These are phyloP conservation scores for Panicum virgatum DNA, from an alignment of 202 grass and related monocot species.

Conservation along the genomic window DNA sequence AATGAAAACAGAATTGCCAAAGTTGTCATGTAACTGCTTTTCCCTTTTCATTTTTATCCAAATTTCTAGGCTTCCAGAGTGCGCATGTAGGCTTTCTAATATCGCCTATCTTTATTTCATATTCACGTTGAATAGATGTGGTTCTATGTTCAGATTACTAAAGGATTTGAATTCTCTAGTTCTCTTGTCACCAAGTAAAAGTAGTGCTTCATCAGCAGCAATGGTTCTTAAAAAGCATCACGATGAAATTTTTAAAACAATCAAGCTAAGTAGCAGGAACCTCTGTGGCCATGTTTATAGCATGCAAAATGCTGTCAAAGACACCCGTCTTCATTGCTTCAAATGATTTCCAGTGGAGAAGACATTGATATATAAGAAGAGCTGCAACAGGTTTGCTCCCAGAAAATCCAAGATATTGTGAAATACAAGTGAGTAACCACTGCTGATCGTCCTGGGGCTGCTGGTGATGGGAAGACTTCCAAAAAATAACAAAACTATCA, in stretches of 20 bases:
- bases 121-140: conserved; percentile 4
- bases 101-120: conserved; percentile 19
- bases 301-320: conserved; percentile 77
- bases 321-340: conserved; percentile 80
- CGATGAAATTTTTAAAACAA: not conserved
- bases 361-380: conserved; percentile 85
- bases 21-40: conserved; percentile 25
- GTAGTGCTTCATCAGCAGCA: conserved; percentile 7
- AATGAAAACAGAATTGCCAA: not conserved
- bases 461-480: conserved; percentile 42
- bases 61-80: conserved; percentile 18
- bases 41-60: conserved; percentile 17
- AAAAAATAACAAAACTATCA: conserved; percentile 31
- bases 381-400: conserved; percentile 72
- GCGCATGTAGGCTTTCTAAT: conserved; percentile 10
- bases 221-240: conserved; percentile 16
- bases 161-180: conserved; percentile 11
- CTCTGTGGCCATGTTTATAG: conserved; percentile 81
- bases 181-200: conserved; percentile 33
- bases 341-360: conserved; percentile 94
- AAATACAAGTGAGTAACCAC: conserved; percentile 71
- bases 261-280: conserved; percentile 42
- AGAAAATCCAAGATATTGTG: conserved; percentile 76
- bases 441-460: conserved; percentile 74
- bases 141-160: not conserved